phyloP scores from a whole-genome alignment of 805 yeast species.

The Wickerhamomyces chambardii region DNA sequence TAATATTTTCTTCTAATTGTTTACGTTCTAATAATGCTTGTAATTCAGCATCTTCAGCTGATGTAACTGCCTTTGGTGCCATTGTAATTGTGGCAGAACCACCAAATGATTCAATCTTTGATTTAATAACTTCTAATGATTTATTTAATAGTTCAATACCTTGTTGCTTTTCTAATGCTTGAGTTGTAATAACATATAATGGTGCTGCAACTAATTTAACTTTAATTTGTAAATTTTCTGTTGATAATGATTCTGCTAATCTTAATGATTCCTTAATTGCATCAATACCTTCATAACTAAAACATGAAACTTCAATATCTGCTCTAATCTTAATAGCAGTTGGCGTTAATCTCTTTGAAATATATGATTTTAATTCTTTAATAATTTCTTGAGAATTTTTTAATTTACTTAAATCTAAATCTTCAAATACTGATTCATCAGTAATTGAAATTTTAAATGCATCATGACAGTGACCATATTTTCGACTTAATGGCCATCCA shows the following conservation, averaged over 20 bases:
- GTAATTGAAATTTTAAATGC: constrained; percentile 96
- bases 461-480: constrained; percentile 94
- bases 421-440: constrained; percentile 78
- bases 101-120: constrained; percentile 60
- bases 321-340: constrained; percentile 97
- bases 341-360: constrained; percentile 91
- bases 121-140: constrained; percentile 72
- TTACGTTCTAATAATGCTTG: constrained; percentile 92
- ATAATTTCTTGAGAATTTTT: constrained; percentile 48
- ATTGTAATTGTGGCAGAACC: constrained; percentile 89
- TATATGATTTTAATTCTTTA: constrained; percentile 80
- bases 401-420: constrained; percentile 47
- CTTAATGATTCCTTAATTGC: constrained; percentile 87
- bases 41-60: constrained; percentile 95
- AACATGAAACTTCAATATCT: constrained; percentile 97
- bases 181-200: constrained; percentile 85
- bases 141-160: constrained; percentile 74
- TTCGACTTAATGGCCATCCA: constrained; percentile 97
- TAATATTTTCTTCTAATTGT: constrained; percentile 80
- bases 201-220: constrained; percentile 98
- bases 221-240: constrained; percentile 82
- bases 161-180: constrained; percentile 82
- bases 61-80: constrained; percentile 99
- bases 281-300: constrained; percentile 94
- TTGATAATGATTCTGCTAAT: constrained; percentile 78